Evolutionary conservation across 768 basidiomycete species (phyloP), one percentile per base, ranked within the genome.

Genomic region (Tulasnella sp.): DNA sequence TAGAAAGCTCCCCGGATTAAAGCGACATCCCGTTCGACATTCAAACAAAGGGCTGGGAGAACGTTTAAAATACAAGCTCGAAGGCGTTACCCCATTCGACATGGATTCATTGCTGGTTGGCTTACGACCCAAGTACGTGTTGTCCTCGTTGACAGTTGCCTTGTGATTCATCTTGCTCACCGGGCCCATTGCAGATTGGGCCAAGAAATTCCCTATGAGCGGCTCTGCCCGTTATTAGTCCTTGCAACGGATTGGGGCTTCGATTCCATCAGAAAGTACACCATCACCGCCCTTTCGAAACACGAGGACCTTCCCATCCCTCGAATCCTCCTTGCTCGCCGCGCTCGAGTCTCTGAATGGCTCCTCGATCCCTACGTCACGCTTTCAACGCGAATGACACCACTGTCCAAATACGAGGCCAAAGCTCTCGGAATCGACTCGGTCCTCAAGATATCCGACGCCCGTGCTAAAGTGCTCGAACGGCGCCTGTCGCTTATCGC

Each of bases 231-330:
- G 18, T 7, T 74, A 11, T 35, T 74, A 7, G 73, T 74, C 51
- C 73, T 74, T 35, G 40, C 73, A 3, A 74, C 73, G 32, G 51
- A 74, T 23, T 74, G 73, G 73, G 42, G 26, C 16, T 48, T 74
- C n/a, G 35, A 74, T 18, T 40, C 35, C 32, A 51, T 74, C 35
- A 32, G 73, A 23, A 46, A 74, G 2, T 74, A 40, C 32, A 40
- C 73, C 29, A 46, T 74, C 15, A 18, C 15, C 35, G 44, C 42
- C 5, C 35, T 74, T 11, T 37, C 73, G 7, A 51, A 74, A 57
- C 44, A 48, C 51, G n/a, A 23, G 3, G 51, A 48, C 44, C 44
- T 37, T 11, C 73, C 73, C 20, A 26, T 74, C 51, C 44, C 42
- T 48, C 42, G 51, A 37, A 74, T 74, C 39, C 35, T 74, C 10